Conservation (phyloP, 345 rosid species). For the Sisymbrium altissimum region DNA sequence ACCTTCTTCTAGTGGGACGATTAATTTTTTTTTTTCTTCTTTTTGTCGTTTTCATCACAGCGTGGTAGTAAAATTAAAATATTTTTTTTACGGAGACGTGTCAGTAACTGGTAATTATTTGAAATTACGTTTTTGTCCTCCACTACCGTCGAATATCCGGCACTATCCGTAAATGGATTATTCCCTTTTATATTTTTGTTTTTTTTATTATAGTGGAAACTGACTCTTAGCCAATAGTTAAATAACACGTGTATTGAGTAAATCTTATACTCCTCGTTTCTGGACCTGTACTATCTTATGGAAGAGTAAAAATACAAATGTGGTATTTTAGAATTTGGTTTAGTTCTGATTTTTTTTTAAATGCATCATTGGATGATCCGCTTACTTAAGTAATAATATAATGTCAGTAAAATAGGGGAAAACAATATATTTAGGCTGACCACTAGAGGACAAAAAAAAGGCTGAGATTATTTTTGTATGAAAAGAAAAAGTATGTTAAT, state of each 20-base stretch:
- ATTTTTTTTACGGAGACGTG: conserved; percentile 35
- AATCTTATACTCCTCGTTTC: conserved; percentile 10
- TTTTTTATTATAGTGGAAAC: neutral
- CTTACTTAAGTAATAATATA: neutral
- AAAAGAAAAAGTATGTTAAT: conserved; percentile 23
- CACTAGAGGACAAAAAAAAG: conserved; percentile 31
- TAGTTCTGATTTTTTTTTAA: too few relatives aligned
- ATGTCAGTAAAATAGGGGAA: conserved; percentile 24
- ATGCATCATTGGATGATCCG: conserved; percentile 10
- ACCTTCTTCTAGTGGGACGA: conserved; percentile 11
- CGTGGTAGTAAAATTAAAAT: conserved; percentile 20
- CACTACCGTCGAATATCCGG: conserved; percentile 30
- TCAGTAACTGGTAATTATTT: conserved; percentile 4
- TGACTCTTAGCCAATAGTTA: neutral
- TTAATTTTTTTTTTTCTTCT: too few relatives aligned
- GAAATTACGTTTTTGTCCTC: conserved; percentile 23
- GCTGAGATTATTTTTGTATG: neutral
- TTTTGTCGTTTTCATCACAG: conserved; percentile 13
- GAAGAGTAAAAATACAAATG: neutral
- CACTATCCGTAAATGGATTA: conserved; percentile 17
- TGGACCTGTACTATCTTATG: neutral
- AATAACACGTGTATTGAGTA: neutral
- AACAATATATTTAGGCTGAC: conserved; percentile 13
- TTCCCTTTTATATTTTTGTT: neutral
- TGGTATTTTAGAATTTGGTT: neutral